These are phyloP conservation scores for Conticribra weissflogii DNA, from an alignment of 108 stramenopile species.

Conservation along the genomic window DNA sequence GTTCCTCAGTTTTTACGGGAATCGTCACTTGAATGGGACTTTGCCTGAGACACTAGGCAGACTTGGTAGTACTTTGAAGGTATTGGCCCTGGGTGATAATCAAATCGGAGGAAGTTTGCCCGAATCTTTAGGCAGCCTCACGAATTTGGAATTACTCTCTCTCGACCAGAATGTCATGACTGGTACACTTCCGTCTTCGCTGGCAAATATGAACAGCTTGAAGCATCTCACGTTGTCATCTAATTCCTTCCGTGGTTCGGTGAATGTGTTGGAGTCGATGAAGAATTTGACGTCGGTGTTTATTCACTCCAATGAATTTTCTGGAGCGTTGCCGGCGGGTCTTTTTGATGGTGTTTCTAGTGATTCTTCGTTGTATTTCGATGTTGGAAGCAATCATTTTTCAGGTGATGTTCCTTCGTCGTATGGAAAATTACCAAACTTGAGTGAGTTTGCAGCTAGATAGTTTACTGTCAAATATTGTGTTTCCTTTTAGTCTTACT, in stretches of 20 bases:
- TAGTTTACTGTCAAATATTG: no score
- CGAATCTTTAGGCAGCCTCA: conserved; percentile 5
- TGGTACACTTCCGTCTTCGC: conserved; percentile 4
- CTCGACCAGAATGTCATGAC: conserved; percentile 12
- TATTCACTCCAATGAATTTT: background rate
- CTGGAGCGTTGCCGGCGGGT: background rate
- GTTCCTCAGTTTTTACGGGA: conserved; percentile 9
- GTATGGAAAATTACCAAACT: no score
- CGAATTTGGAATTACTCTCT: background rate
- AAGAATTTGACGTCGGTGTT: background rate
- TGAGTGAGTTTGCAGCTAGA: no score
- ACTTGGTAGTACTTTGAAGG: conserved; percentile 1
- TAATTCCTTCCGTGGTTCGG: background rate
- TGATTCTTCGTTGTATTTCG: no score
- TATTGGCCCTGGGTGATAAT: conserved; percentile 6
- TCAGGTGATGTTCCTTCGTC: no score
- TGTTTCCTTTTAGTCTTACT: no score
- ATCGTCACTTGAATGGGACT: conserved; percentile 1
- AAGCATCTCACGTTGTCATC: background rate
- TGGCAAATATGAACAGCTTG: conserved; percentile 4
- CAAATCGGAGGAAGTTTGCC: conserved; percentile 5
- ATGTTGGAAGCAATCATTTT: no score
- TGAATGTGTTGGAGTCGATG: background rate
- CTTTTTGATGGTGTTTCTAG: no score
- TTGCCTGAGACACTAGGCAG: conserved; percentile 13